Evolutionary conservation across 1,284 basidiomycete genomes (phyloP).

Genomic region (Marasmius tenuissimus): DNA sequence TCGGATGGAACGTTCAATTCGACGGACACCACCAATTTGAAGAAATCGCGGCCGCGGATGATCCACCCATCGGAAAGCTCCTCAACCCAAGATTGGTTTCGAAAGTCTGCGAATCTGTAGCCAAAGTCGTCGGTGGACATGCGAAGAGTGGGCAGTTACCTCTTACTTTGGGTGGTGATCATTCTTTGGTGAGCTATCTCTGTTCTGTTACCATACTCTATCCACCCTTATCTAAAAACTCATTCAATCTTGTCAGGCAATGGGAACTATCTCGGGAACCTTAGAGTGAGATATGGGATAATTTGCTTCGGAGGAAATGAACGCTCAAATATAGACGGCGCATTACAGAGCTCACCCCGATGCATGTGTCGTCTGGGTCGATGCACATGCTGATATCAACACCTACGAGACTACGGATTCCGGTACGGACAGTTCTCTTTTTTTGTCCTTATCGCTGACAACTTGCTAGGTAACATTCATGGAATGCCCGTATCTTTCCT

Average conservation of each 20-base stretch:
- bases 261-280: slow-evolving; percentile 90
- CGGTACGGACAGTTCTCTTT: slow-evolving; percentile 40
- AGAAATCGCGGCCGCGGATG: slow-evolving; percentile 63
- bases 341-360: slow-evolving; percentile 62
- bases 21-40: slow-evolving; percentile 90
- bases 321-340: neutral
- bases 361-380: slow-evolving; percentile 90
- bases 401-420: slow-evolving; percentile 84
- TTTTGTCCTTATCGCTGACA: slow-evolving; percentile 7
- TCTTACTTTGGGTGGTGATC: slow-evolving; percentile 95
- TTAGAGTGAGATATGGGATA: slow-evolving; percentile 49
- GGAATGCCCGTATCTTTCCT: slow-evolving; percentile 98
- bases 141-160: slow-evolving; percentile 80
- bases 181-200: slow-evolving; percentile 83
- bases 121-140: slow-evolving; percentile 75
- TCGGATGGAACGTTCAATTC: slow-evolving; percentile 91
- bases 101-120: slow-evolving; percentile 80
- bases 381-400: slow-evolving; percentile 96
- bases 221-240: slow-evolving; percentile 3
- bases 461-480: slow-evolving; percentile 82
- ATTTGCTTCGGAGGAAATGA: neutral
- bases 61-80: slow-evolving; percentile 84
- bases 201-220: slow-evolving; percentile 2
- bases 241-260: slow-evolving; percentile 53
- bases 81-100: slow-evolving; percentile 89